A percentile compares a stretch with the other conserved stretches of the same genome.
Evolutionary conservation across 139 green algal genomes (phyloP).

Genomic region (Haematococcus sp.): DNA sequence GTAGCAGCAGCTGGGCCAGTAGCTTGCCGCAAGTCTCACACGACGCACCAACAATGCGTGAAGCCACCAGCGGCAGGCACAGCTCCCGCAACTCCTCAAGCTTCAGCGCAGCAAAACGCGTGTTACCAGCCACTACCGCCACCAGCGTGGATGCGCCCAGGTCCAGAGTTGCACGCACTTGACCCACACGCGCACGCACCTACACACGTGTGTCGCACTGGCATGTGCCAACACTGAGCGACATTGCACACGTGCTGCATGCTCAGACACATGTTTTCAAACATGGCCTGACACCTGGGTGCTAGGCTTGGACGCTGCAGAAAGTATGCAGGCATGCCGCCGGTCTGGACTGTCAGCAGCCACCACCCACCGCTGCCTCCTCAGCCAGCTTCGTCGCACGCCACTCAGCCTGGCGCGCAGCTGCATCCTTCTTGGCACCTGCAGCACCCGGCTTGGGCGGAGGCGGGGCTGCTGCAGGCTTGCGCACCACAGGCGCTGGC

Average conservation of each 20-base stretch:
- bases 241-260: too few relatives aligned
- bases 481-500: slow-evolving; percentile 7
- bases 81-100: slow-evolving; percentile 57
- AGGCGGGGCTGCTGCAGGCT: slow-evolving; percentile 4
- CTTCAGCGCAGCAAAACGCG: slow-evolving; percentile 37
- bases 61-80: slow-evolving; percentile 68
- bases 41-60: slow-evolving; percentile 60
- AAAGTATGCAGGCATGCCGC: background rate
- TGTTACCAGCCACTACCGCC: slow-evolving; percentile 40
- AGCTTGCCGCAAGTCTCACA: too few relatives aligned
- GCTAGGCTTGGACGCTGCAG: too few relatives aligned
- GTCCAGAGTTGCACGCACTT: slow-evolving; percentile 54
- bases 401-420: slow-evolving; percentile 47
- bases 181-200: slow-evolving; percentile 52
- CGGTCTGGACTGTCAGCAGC: background rate
- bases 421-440: slow-evolving; percentile 50
- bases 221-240: too few relatives aligned
- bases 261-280: too few relatives aligned
- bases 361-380: slow-evolving; percentile 52
- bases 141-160: slow-evolving; percentile 54
- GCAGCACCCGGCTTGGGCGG: slow-evolving; percentile 9
- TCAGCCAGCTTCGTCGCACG: slow-evolving; percentile 55
- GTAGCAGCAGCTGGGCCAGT: too few relatives aligned
- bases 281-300: too few relatives aligned
- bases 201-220: too few relatives aligned